A percentile compares a stretch with the other conserved stretches of the same genome.
Conservation (phyloP, 2,329 filamentous ascomycete genomes). For the Botrytis medusae region DNA sequence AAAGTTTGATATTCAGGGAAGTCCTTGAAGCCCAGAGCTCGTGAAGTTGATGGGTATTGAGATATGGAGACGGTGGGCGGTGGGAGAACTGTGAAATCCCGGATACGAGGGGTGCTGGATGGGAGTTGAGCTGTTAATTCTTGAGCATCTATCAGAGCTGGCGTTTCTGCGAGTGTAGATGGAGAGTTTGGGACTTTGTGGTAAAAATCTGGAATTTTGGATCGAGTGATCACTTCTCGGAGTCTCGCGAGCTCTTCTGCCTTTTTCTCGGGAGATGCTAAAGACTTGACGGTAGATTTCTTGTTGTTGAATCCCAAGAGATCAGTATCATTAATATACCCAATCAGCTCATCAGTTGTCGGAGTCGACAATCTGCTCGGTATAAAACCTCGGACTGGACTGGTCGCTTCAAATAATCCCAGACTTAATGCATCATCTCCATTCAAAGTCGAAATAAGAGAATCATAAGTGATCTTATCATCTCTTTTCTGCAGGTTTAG, state of each 20-base stretch:
- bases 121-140: rapidly evolving
- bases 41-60: too few species aligned
- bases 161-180: too few species aligned
- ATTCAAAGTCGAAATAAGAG: rapidly evolving
- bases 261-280: rapidly evolving
- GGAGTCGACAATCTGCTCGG: not conserved
- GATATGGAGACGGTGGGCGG: too few species aligned
- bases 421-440: not conserved
- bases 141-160: not conserved
- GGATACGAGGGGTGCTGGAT: not conserved
- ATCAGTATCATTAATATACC: not conserved
- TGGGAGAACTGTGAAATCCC: not conserved
- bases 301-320: rapidly evolving
- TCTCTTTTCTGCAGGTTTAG: not conserved
- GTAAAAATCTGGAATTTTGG: too few species aligned
- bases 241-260: not conserved
- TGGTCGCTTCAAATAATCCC: rapidly evolving
- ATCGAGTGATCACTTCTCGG: not conserved
- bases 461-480: not conserved
- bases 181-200: rapidly evolving
- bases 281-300: rapidly evolving
- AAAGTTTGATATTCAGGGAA: rapidly evolving
- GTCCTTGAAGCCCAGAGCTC: too few species aligned
- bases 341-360: not conserved
- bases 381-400: not conserved